Base-by-base conservation (phyloP, 768 basidiomycete species). In the Mycena pura region DNA sequence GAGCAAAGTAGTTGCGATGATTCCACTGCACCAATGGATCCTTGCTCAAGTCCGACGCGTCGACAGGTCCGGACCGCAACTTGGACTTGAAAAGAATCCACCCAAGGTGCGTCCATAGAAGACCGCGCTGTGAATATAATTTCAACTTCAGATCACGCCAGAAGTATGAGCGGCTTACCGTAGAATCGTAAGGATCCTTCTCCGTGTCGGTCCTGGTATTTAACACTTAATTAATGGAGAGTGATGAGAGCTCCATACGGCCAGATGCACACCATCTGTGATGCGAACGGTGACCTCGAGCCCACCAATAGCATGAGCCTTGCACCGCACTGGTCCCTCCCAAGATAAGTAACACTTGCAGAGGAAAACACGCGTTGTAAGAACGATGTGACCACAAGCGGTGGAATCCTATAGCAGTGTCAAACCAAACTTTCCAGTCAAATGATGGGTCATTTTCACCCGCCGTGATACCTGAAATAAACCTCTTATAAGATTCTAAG, bases 241-340 rank as follows among this genome's bases (percentile, higher is more conserved):
- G 19, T 9, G 38, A 43, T 19, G 17, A 51, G 47, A 57, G 27
- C 25, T 47, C n/a, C n/a, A n/a, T n/a, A n/a, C n/a, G n/a, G n/a
- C n/a, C n/a, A n/a, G 54, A 76, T 15, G 44, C 60, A 27, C 47
- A 62, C 64, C 93, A 82, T 63, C 90, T 86, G 71, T 92, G 91
- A 70, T 92, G 91, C 31, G 91, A 90, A 57, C 92, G 87, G 74
- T 95, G 92, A 8, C 89, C 85, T 47, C 89, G 83, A 15, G 89
- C 86, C 92, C 92, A 95, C 91, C 92, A 95, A 70, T 84, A 87
- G 75, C 91, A 91, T 14, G 92, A 93, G 0, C 92, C 92, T 76
- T 95, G 88, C 3, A 93, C 91, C 4, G 92, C 91, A 70, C 92
- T 93, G 29, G 89, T 85, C 8, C 92, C 92, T 3, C 88, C 91